Evolutionary conservation across 1,284 basidiomycete species (phyloP).

Genomic region (Athelia sp.): DNA sequence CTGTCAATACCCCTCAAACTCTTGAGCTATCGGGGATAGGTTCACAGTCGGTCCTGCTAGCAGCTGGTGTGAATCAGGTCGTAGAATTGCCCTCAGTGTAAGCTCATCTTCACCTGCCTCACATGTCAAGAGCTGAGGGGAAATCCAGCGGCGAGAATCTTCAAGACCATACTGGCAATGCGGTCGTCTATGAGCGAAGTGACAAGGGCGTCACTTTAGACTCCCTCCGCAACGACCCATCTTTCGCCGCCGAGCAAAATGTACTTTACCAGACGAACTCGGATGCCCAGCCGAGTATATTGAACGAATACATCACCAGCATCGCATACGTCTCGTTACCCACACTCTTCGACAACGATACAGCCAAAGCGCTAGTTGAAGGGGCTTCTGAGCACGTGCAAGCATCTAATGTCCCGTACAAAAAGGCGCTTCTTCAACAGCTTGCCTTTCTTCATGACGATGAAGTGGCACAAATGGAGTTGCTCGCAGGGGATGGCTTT

Average conservation of each 20-base stretch:
- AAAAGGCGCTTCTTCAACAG: not conserved
- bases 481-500: not conserved
- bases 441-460: not conserved
- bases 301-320: not conserved
- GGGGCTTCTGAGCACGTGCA: not conserved
- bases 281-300: not conserved
- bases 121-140: not conserved
- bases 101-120: too few species aligned
- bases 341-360: not conserved
- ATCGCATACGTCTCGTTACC: not conserved
- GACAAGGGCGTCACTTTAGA: not conserved
- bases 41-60: constrained; percentile 17
- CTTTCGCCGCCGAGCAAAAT: not conserved
- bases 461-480: not conserved
- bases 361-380: not conserved
- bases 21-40: constrained; percentile 26
- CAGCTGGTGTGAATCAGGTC: too few species aligned
- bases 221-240: not conserved
- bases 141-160: not conserved
- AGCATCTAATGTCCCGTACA: not conserved
- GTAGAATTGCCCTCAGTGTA: too few species aligned
- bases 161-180: not conserved
- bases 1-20: constrained; percentile 31
- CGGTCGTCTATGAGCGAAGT: not conserved
- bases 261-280: not conserved